These are phyloP conservation scores for Dioscorea alata DNA, from an alignment of 106 monocot species.

Conservation along the genomic window DNA sequence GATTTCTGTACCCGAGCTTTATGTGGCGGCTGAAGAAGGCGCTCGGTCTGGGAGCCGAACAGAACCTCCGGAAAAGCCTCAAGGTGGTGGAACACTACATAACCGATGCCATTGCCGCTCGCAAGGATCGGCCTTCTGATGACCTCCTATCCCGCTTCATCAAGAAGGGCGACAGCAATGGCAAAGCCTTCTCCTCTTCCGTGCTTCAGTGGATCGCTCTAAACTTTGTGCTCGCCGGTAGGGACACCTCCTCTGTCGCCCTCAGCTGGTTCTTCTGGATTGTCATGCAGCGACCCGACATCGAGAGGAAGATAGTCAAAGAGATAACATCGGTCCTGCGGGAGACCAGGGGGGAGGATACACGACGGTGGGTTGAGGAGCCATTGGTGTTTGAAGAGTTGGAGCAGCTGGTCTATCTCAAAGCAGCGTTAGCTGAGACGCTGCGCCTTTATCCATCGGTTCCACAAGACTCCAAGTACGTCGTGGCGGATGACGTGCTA, in stretches of 20 bases:
- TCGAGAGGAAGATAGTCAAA: slow-evolving; percentile 46
- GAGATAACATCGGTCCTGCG: slow-evolving; percentile 52
- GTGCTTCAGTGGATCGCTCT: slow-evolving; percentile 74
- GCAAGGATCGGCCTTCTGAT: slow-evolving; percentile 49
- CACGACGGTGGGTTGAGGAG: slow-evolving; percentile 31
- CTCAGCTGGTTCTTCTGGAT: slow-evolving; percentile 94
- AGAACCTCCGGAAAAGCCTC: slow-evolving; percentile 42
- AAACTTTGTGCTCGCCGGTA: slow-evolving; percentile 82
- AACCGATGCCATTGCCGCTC: slow-evolving; percentile 49
- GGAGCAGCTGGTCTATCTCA: slow-evolving; percentile 63
- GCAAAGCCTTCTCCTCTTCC: slow-evolving; percentile 42
- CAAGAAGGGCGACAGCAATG: slow-evolving; percentile 57
- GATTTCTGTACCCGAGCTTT: slow-evolving; percentile 66
- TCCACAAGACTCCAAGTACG: slow-evolving; percentile 71
- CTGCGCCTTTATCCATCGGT: slow-evolving; percentile 82
- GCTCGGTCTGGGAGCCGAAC: slow-evolving; percentile 54
- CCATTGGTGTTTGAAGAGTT: slow-evolving; percentile 63
- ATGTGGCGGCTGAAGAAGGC: slow-evolving; percentile 80
- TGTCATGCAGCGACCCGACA: slow-evolving; percentile 37
- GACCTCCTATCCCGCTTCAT: slow-evolving; percentile 87
- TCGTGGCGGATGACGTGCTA: slow-evolving; percentile 63
- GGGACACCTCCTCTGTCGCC: slow-evolving; percentile 89
- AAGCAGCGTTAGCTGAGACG: slow-evolving; percentile 74
- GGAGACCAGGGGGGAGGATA: slow-evolving; percentile 43
- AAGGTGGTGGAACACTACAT: slow-evolving; percentile 59